Conservation (phyloP, 371 early-diverging fungal genomes). For the Choanephora cucurbitarum region DNA sequence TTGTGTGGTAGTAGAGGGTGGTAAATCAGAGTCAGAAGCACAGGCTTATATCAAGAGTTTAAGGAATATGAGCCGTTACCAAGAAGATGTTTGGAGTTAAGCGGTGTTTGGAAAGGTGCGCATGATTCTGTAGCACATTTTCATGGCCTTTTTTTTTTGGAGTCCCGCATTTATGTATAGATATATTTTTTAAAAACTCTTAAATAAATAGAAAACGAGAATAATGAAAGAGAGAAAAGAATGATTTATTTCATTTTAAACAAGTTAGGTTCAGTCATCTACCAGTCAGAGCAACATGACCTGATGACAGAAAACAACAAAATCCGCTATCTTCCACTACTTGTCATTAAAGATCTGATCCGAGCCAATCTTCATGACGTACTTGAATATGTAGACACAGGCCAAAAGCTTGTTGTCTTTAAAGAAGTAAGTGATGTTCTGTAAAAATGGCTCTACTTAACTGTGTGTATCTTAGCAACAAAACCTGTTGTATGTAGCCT, state of each 20-base stretch:
- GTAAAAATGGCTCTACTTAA: no score
- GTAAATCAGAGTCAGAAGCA: slow-evolving; percentile 68
- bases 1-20: slow-evolving; percentile 73
- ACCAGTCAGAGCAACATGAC: slow-evolving; percentile 28
- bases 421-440: slow-evolving; percentile 53
- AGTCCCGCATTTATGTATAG: no score
- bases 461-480: no score
- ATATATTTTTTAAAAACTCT: no score
- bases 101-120: no score
- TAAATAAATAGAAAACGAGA: no score
- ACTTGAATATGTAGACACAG: slow-evolving; percentile 39
- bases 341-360: slow-evolving; percentile 49
- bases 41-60: slow-evolving; percentile 81
- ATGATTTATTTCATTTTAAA: slow-evolving; percentile 38
- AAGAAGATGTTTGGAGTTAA: slow-evolving; percentile 95
- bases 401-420: slow-evolving; percentile 40
- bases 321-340: slow-evolving; percentile 45
- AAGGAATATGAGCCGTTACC: slow-evolving; percentile 81
- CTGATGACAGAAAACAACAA: slow-evolving; percentile 25
- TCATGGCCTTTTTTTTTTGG: no score
- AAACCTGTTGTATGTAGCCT: slow-evolving; percentile 36
- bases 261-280: slow-evolving; percentile 42
- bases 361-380: slow-evolving; percentile 41
- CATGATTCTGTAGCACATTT: background rate
- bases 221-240: no score